phyloP scores from a whole-genome alignment of 805 yeast genomes.

The Saturnispora sekii region DNA sequence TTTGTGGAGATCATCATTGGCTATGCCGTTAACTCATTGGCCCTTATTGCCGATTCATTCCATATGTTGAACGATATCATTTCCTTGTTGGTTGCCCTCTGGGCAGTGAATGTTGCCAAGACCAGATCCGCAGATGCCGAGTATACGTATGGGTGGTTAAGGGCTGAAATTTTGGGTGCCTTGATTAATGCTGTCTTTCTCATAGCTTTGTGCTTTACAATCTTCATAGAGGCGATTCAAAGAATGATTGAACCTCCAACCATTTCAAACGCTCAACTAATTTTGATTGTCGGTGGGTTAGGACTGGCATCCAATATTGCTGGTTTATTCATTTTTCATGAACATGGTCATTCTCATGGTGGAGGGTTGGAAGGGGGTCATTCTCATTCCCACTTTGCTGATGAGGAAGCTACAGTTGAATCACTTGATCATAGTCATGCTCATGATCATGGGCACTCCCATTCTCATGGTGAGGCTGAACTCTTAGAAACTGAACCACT shows the following conservation, averaged over 20 bases:
- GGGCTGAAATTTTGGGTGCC: conserved; percentile 96
- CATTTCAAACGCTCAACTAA: conserved; percentile 73
- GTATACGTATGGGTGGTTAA: conserved; percentile 95
- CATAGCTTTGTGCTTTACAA: conserved; percentile 85
- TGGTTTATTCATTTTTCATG: conserved; percentile 85
- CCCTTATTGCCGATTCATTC: conserved; percentile 92
- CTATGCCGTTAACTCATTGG: conserved; percentile 87
- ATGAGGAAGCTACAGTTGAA: conserved; percentile 9
- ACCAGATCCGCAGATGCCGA: conserved; percentile 73
- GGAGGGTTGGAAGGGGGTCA: conserved; percentile 19
- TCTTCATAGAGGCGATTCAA: conserved; percentile 86
- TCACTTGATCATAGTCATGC: conserved; percentile 4
- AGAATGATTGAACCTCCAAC: conserved; percentile 74
- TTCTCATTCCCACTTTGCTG: conserved; percentile 14
- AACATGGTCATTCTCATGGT: conserved; percentile 56
- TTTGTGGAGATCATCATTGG: conserved; percentile 78
- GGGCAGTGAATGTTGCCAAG: conserved; percentile 93
- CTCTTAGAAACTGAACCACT: conserved; percentile 6
- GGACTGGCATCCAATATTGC: conserved; percentile 77
- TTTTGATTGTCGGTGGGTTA: conserved; percentile 70
- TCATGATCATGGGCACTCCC: conserved; percentile 6
- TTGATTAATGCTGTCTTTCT: conserved; percentile 87
- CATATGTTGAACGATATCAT: conserved; percentile 96
- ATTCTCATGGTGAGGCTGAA: background rate
- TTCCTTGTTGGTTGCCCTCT: conserved; percentile 78